A percentile compares a stretch with the other conserved stretches of the same genome.
Conservation (phyloP, 345 rosid species). For the Salix dunnii region DNA sequence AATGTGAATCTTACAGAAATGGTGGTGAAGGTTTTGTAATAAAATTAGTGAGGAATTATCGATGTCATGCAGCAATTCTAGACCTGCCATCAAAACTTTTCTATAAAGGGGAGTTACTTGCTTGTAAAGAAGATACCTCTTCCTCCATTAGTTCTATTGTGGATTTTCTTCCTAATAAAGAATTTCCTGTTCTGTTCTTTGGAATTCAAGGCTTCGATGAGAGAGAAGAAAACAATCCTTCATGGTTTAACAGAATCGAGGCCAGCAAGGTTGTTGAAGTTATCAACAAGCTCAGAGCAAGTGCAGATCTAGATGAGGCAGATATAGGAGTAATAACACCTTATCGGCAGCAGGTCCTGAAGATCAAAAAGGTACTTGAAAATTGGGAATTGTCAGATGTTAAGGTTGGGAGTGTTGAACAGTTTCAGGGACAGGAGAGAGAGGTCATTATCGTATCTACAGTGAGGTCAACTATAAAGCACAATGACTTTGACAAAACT, state of each 20-base stretch:
- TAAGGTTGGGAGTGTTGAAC: slow-evolving; percentile 92
- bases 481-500: slow-evolving; percentile 63
- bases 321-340: slow-evolving; percentile 86
- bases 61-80: slow-evolving; percentile 75
- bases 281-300: slow-evolving; percentile 44
- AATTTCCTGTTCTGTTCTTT: slow-evolving; percentile 66
- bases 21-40: slow-evolving; percentile 59
- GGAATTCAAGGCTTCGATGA: slow-evolving; percentile 92
- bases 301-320: slow-evolving; percentile 43
- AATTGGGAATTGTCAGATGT: slow-evolving; percentile 52
- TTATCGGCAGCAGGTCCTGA: slow-evolving; percentile 78
- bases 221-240: slow-evolving; percentile 85
- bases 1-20: slow-evolving; percentile 44
- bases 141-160: slow-evolving; percentile 31
- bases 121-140: slow-evolving; percentile 57
- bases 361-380: slow-evolving; percentile 62
- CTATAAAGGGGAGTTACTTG: slow-evolving; percentile 67
- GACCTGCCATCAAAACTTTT: slow-evolving; percentile 74
- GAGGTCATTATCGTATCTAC: slow-evolving; percentile 72
- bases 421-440: slow-evolving; percentile 88
- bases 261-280: slow-evolving; percentile 72
- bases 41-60: slow-evolving; percentile 65
- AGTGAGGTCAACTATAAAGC: slow-evolving; percentile 75
- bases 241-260: slow-evolving; percentile 87
- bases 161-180: slow-evolving; percentile 57